phyloP scores from a whole-genome alignment of 306 rosid genomes.

The Mimosa bimucronata region DNA sequence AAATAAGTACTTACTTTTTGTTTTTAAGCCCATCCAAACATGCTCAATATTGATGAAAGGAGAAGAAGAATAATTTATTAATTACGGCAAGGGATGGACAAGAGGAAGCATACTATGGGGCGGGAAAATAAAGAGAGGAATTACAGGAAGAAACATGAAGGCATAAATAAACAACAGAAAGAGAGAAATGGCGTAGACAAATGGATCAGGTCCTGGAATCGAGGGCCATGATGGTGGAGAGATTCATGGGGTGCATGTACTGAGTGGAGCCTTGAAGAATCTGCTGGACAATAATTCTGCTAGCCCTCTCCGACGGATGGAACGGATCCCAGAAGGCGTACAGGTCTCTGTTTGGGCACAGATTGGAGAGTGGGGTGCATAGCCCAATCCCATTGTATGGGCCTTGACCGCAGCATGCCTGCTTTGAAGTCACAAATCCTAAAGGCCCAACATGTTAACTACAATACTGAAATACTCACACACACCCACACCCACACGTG shows the following conservation, averaged over 20 bases:
- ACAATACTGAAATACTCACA: too few species aligned
- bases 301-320: slow-evolving; percentile 81
- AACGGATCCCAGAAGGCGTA: slow-evolving; percentile 82
- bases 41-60: too few species aligned
- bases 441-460: not conserved
- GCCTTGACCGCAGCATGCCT: slow-evolving; percentile 89
- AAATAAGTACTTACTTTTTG: too few species aligned
- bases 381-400: slow-evolving; percentile 78
- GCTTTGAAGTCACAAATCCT: slow-evolving; percentile 67
- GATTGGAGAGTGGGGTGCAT: slow-evolving; percentile 63
- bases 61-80: too few species aligned
- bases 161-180: too few species aligned
- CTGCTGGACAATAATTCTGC: slow-evolving; percentile 55
- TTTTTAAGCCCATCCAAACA: too few species aligned
- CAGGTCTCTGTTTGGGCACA: slow-evolving; percentile 63
- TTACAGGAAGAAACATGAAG: too few species aligned
- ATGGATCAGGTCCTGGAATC: not conserved
- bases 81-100: too few species aligned
- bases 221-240: slow-evolving; percentile 58
- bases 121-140: too few species aligned
- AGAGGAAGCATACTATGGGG: too few species aligned
- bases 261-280: slow-evolving; percentile 55
- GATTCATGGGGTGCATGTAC: slow-evolving; percentile 77
- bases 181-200: not conserved
- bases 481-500: too few species aligned